A percentile compares a stretch with the other conserved stretches of the same genome.
These are phyloP conservation scores for Ligustrum vulgare DNA, from an alignment of 257 asterid genomes.

Conservation along the genomic window DNA sequence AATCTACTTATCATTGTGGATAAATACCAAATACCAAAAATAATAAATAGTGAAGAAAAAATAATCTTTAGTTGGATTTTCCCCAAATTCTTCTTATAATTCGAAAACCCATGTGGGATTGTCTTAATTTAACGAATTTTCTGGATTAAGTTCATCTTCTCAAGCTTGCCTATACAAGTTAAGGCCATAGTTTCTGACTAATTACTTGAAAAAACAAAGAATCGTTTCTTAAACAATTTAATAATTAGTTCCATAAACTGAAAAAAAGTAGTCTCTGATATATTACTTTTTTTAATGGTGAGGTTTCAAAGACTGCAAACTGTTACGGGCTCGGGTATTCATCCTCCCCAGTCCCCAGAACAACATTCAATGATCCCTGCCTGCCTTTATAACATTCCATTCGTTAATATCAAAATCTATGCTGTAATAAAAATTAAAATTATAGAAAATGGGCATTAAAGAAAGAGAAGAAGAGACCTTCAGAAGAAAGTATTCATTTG, in stretches of 20 bases:
- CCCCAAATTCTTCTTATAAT: background rate
- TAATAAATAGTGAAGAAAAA: background rate
- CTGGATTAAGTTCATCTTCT: conserved; percentile 25
- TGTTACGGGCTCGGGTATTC: conserved; percentile 57
- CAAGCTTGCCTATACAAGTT: conserved; percentile 26
- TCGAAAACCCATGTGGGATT: conserved; percentile 25
- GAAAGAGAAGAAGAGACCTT: conserved; percentile 1
- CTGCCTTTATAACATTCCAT: conserved; percentile 16
- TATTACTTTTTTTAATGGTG: conserved; percentile 53
- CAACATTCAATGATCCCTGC: conserved; percentile 37
- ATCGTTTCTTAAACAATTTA: background rate
- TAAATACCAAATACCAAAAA: conserved; percentile 32
- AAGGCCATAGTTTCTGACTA: conserved; percentile 18
- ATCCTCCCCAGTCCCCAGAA: conserved; percentile 36
- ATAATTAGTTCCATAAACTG: background rate
- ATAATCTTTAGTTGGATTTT: background rate
- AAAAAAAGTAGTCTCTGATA: background rate
- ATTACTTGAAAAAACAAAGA: too few relatives aligned
- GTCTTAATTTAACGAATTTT: conserved; percentile 27
- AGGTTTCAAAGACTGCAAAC: conserved; percentile 54
- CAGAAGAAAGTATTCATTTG: conserved; percentile 44
- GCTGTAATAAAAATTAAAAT: conserved; percentile 11
- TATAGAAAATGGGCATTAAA: background rate
- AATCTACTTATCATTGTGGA: conserved; percentile 27
- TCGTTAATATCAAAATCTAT: conserved; percentile 4